These are phyloP conservation scores for Gracilaria caudata DNA, from an alignment of 23 red algal genomes.

Conservation along the genomic window DNA sequence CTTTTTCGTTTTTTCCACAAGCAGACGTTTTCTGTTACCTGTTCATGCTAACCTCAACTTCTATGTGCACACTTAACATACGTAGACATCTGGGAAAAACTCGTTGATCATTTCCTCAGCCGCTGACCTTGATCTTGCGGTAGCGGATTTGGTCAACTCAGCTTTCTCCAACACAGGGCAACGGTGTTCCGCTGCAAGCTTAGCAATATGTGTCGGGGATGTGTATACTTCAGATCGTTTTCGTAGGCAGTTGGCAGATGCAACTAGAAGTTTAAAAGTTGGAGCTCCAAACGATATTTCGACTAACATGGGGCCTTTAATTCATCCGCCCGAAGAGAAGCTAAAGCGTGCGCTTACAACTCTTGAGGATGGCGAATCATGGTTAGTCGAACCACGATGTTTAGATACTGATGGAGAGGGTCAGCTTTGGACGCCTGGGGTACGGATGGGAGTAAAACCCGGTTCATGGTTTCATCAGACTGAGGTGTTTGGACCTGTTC, in stretches of 20 bases:
- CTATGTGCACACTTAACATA: neutral
- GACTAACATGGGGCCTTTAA: conserved; percentile 59
- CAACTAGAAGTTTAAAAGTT: conserved; percentile 41
- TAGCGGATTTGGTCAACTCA: conserved; percentile 55
- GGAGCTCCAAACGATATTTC: conserved; percentile 36
- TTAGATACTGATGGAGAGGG: conserved; percentile 41
- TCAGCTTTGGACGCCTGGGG: conserved; percentile 56
- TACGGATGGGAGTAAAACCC: conserved; percentile 45
- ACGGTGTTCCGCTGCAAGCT: conserved; percentile 53
- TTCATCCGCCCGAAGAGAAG: conserved; percentile 33
- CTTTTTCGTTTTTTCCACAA: neutral
- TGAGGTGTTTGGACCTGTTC: conserved; percentile 64
- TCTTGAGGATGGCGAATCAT: conserved; percentile 46
- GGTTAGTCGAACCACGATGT: conserved; percentile 61
- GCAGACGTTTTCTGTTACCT: neutral
- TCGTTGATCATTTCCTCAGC: conserved; percentile 59
- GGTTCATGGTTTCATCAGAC: conserved; percentile 60
- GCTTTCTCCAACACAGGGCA: conserved; percentile 64
- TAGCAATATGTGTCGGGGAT: conserved; percentile 55
- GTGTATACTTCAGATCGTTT: conserved; percentile 47
- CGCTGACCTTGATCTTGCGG: conserved; percentile 66
- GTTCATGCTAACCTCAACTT: neutral
- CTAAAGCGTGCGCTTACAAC: conserved; percentile 44
- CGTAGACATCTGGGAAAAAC: conserved; percentile 71
- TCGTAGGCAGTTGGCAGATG: conserved; percentile 55